These are phyloP conservation scores for Colletotrichum sp. DNA, from an alignment of 2,329 filamentous ascomycete species.

Conservation along the genomic window DNA sequence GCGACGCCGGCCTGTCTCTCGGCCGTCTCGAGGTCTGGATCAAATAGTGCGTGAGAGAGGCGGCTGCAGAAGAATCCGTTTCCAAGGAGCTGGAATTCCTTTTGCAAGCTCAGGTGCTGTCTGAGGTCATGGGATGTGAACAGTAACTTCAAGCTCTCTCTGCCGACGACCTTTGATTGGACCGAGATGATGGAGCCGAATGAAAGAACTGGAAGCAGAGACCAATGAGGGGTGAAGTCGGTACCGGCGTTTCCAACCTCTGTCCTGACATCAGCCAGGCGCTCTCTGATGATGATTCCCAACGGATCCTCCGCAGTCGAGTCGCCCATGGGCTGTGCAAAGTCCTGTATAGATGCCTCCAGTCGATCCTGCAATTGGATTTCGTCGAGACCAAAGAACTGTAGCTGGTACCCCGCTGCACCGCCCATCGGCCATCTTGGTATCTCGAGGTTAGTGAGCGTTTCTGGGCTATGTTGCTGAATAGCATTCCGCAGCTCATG, in stretches of 20 bases:
- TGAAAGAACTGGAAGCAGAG: constrained; percentile 71
- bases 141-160: constrained; percentile 75
- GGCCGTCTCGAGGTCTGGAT: constrained; percentile 79
- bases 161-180: constrained; percentile 80
- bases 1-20: constrained; percentile 75
- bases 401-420: constrained; percentile 30
- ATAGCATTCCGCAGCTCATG: constrained; percentile 41
- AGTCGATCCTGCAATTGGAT: constrained; percentile 52
- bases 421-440: neutral
- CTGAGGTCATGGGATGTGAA: constrained; percentile 77
- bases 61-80: constrained; percentile 84
- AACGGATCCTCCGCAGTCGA: constrained; percentile 23
- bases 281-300: constrained; percentile 26
- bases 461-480: neutral
- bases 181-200: constrained; percentile 75
- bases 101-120: constrained; percentile 76
- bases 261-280: constrained; percentile 32
- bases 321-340: constrained; percentile 41
- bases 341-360: constrained; percentile 53
- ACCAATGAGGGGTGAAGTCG: constrained; percentile 59
- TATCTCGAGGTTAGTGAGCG: neutral
- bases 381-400: constrained; percentile 56
- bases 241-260: constrained; percentile 12
- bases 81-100: constrained; percentile 82
- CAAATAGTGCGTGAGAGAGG: constrained; percentile 83